Base-by-base conservation (phyloP, 306 rosid genomes). In the Rosa lucieae region DNA sequence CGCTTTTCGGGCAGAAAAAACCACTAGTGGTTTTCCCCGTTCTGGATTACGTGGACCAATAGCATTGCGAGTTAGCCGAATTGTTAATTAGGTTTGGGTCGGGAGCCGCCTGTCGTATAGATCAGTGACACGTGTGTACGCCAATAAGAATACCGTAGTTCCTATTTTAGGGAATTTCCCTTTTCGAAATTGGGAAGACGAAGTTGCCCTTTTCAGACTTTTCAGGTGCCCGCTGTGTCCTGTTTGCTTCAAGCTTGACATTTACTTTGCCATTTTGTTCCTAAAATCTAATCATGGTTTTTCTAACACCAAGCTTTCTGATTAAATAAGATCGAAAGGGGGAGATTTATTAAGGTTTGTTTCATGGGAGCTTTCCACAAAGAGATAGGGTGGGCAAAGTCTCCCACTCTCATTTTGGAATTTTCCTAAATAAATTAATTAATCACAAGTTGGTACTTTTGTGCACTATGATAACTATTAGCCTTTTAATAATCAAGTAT, bases 41-140 rank as follows among this genome's bases (percentile, higher is more conserved):
- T 8, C 0, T 3, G 72, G 52, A 0, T 83, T 0, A 93, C 88
- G 89, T 90, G 91, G 90, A 65, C 91, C 90, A 93, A 90, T 89
- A 61, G 58, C 49, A 2, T 32, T 59, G 56, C 20, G 5, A 3
- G 58, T 6, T 3, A 3, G 32, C 70, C 21, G 21, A 79, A 18
- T 21, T 49, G 0, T 68, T 56, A 23, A 74, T 63, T 55, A 66
- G 47, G 42, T 55, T 42, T 81, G 20, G 76, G 43, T 26, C 11
- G 3, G 20, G 80, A 76, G 91, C 83, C 82, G 68, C 47, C 79
- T 65, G 21, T 82, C 84, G 76, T 72, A 78, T 85, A 47, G 59
- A 67, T 82, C 78, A 20, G 53, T 73, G 95, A 93, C 98, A 93
- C 93, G 97, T 92, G 95, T 81, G 55, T 12, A 3, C 78, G 61